Base-by-base conservation (phyloP, 352 stramenopile species). In the Peronospora belbahrii region DNA sequence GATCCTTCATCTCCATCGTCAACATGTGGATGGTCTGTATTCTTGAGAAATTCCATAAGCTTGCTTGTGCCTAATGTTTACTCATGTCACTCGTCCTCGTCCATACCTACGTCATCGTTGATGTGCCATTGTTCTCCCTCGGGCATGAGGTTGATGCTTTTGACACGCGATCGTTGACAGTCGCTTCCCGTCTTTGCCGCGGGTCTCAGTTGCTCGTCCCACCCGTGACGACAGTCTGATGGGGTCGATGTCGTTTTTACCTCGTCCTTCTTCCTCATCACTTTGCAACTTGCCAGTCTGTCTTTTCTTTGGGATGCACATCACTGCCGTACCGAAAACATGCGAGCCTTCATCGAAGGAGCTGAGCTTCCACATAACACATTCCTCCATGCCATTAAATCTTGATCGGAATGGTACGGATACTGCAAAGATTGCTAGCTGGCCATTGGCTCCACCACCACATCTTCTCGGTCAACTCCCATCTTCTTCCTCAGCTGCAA, bases 11-110 rank as follows among this genome's bases (percentile, higher is more conserved):
- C 52, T 6, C 56, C 44, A 24, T 72, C 60, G 13, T 70, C 58
- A 17, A 41, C 48, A 32, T 62, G 59, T n/a, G 42, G 45, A 42
- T 72, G 68, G 51, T 84, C 73, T 11, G 81, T 68, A 30, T 85
- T 70, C 11, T 87, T 66, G 2, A 87, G 44, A 46, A 84, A 78
- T 44, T 88, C 76, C 74, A 88, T 88, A 53, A 94, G 67, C 51
- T 90, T 79, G 33, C 81, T 89, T 19, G 74, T 87, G 41, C 85
- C 80, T 47, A 82, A 95, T n/a, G n/a, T 46, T 77, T 77, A 66
- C 92, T 78, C 75, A 88, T 91, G 61, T 91, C n/a, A 88, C 62
- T 88, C 80, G 48, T 88, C 76, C 51, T 88, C 74, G 14, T 52
- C 81, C 71, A 87, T 85, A 52, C 88, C 69, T 18, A 76, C 80